A percentile compares a stretch with the other conserved stretches of the same genome.
Evolutionary conservation across 129 eudicot genomes (phyloP).

Genomic region (Saussurea involucrata): DNA sequence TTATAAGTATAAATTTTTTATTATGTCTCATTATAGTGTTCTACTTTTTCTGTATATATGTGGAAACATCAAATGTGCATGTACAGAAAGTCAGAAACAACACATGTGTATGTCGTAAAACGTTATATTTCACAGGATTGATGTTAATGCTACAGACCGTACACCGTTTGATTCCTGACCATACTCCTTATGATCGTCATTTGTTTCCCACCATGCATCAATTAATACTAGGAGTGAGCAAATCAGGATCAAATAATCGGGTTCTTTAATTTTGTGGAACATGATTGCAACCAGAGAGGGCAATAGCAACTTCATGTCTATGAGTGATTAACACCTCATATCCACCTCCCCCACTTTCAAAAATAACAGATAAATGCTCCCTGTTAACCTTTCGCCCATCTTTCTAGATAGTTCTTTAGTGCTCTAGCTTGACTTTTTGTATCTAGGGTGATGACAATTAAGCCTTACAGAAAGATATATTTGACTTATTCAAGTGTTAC

Average conservation of each 20-base stretch:
- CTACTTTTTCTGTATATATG: conserved; percentile 16
- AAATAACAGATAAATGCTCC: conserved; percentile 12
- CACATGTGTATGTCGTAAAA: neutral
- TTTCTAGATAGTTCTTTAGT: conserved; percentile 24
- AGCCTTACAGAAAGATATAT: neutral
- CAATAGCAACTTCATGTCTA: conserved; percentile 16
- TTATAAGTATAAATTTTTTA: conserved; percentile 4
- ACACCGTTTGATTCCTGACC: neutral
- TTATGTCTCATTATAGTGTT: conserved; percentile 27
- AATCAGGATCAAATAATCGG: neutral
- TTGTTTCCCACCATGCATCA: conserved; percentile 12
- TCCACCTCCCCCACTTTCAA: conserved; percentile 24
- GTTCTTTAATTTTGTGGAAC: neutral
- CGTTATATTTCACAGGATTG: neutral
- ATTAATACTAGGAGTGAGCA: neutral
- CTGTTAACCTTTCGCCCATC: neutral
- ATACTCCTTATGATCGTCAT: neutral
- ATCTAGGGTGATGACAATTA: conserved; percentile 18
- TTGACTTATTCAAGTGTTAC: conserved; percentile 23
- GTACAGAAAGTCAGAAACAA: neutral
- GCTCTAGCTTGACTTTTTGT: conserved; percentile 19
- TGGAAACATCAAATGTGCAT: neutral
- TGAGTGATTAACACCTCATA: conserved; percentile 24
- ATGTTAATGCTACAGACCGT: neutral
- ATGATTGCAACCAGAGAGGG: conserved; percentile 18